Evolutionary conservation across 2,329 filamentous ascomycete species (phyloP).

Genomic region (Chaetomiaceae sp.): DNA sequence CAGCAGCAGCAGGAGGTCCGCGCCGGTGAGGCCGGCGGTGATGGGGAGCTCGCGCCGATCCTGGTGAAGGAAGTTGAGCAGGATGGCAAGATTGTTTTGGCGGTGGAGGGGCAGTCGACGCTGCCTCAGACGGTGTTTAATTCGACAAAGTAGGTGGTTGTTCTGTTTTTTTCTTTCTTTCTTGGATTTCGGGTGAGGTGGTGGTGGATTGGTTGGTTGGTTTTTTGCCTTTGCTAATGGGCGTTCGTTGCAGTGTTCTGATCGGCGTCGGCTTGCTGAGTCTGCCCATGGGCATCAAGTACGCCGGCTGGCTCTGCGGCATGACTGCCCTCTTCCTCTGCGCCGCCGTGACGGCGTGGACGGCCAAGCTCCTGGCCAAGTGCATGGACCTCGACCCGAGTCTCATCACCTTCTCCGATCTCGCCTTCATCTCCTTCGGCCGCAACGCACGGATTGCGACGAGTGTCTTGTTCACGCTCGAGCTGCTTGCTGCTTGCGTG

Average conservation of each 20-base stretch:
- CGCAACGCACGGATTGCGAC: conserved; percentile 74
- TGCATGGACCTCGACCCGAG: conserved; percentile 83
- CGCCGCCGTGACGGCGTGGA: conserved; percentile 76
- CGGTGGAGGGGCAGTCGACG: conserved; percentile 90
- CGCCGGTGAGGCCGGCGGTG: conserved; percentile 38
- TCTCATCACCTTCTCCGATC: conserved; percentile 89
- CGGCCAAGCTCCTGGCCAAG: conserved; percentile 76
- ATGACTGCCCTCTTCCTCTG: conserved; percentile 69
- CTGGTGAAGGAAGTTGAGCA: conserved; percentile 87
- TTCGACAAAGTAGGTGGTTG: conserved; percentile 64
- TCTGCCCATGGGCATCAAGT: conserved; percentile 80
- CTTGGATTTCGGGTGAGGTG: too few relatives aligned
- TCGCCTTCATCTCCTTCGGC: conserved; percentile 88
- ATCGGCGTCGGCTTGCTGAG: conserved; percentile 88
- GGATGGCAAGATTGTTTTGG: conserved; percentile 76
- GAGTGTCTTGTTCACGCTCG: conserved; percentile 81
- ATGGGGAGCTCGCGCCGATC: conserved; percentile 65
- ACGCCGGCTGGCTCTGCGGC: conserved; percentile 84
- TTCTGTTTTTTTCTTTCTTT: not conserved
- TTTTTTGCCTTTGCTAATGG: conserved; percentile 12
- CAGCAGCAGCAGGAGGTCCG: conserved; percentile 54
- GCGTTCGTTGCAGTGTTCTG: conserved; percentile 51
- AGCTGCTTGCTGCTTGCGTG: conserved; percentile 83
- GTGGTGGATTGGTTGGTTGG: too few relatives aligned
- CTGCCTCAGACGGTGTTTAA: conserved; percentile 95